Evolutionary conservation across 129 eudicot genomes (phyloP).

Genomic region (Pseudognaphalium luteoalbum): DNA sequence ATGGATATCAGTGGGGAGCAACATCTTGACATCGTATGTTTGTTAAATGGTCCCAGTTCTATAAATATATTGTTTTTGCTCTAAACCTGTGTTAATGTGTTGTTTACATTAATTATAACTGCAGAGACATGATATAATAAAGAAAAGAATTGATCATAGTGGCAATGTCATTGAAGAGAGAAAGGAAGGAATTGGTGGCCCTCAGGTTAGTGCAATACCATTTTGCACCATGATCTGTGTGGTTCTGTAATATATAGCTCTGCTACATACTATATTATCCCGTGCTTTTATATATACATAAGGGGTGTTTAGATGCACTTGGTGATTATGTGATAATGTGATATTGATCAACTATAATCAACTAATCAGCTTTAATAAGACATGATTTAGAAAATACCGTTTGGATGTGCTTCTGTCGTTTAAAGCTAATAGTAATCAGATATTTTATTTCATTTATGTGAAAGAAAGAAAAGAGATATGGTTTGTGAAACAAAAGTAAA

Average conservation of each 20-base stretch:
- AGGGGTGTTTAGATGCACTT: background rate
- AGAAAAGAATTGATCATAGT: slow-evolving; percentile 77
- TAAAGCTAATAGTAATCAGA: background rate
- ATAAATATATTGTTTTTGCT: background rate
- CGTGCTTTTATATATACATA: background rate
- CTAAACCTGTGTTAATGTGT: background rate
- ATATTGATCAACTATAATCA: background rate
- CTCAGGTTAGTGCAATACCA: slow-evolving; percentile 59
- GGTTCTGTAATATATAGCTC: background rate
- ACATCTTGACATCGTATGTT: slow-evolving; percentile 92
- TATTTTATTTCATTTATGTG: too few relatives aligned
- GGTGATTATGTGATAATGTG: background rate
- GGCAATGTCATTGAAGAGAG: slow-evolving; percentile 76
- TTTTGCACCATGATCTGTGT: background rate
- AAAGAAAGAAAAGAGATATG: too few relatives aligned
- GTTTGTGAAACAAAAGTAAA: too few relatives aligned
- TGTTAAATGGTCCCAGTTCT: slow-evolving; percentile 16
- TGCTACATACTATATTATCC: background rate
- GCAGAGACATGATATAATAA: slow-evolving; percentile 93
- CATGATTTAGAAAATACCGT: background rate
- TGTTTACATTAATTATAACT: slow-evolving; percentile 1
- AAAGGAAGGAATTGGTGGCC: slow-evolving; percentile 88
- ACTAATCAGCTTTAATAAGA: background rate
- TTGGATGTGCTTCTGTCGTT: background rate
- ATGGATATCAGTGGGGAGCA: slow-evolving; percentile 99